phyloP scores from a whole-genome alignment of 352 stramenopile genomes.

The Hyaloperonospora brassicae region DNA sequence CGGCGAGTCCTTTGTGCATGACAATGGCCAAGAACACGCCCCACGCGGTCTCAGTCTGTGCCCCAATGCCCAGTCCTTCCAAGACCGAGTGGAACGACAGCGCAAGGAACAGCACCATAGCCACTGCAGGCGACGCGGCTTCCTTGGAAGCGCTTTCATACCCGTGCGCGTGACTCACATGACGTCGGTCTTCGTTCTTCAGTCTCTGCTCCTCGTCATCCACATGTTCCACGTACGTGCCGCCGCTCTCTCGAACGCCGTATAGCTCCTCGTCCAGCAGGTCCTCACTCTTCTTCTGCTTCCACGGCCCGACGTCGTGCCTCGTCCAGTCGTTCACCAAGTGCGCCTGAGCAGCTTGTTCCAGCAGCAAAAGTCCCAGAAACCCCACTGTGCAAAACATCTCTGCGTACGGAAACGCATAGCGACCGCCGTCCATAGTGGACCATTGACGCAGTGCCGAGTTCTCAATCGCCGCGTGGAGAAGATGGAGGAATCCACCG shows the following conservation, averaged over 20 bases:
- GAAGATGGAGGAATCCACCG: constrained; percentile 68
- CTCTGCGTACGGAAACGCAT: constrained; percentile 70
- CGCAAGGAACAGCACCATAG: constrained; percentile 65
- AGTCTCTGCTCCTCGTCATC: constrained; percentile 26
- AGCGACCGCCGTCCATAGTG: constrained; percentile 47
- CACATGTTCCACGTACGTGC: constrained; percentile 41
- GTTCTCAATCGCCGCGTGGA: constrained; percentile 68
- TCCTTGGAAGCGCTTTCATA: neutral
- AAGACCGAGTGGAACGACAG: constrained; percentile 79
- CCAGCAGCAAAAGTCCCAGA: constrained; percentile 52
- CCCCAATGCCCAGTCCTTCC: constrained; percentile 66
- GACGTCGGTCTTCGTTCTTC: neutral
- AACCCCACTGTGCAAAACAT: constrained; percentile 75
- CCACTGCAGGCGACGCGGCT: constrained; percentile 41
- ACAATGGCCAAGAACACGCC: constrained; percentile 71
- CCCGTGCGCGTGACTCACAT: neutral
- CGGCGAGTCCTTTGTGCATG: constrained; percentile 70
- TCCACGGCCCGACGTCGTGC: constrained; percentile 23
- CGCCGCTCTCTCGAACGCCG: constrained; percentile 32
- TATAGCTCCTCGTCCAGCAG: constrained; percentile 21
- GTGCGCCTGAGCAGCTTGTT: constrained; percentile 50
- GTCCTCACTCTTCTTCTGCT: constrained; percentile 30
- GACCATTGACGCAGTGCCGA: constrained; percentile 55
- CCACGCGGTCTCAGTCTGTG: constrained; percentile 60
- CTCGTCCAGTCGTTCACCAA: constrained; percentile 13